Conservation (phyloP, 352 stramenopile genomes). For the Phytopythium cucurbitacearum region DNA sequence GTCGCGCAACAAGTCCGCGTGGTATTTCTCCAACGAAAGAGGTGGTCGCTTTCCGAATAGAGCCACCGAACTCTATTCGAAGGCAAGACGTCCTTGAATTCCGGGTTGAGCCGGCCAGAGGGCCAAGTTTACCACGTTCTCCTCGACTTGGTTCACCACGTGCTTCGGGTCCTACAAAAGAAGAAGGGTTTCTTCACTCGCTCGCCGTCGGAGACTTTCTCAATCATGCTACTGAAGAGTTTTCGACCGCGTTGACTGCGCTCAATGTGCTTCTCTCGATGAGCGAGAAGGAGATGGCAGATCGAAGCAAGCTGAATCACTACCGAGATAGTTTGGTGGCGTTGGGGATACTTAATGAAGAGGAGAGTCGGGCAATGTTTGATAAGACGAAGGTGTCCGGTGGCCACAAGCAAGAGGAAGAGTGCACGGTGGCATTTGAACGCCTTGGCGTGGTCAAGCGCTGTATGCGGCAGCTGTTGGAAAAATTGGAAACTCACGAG, state of each 20-base stretch:
- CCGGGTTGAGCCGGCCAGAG: slow-evolving; percentile 10
- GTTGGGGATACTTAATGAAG: slow-evolving; percentile 64
- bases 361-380: slow-evolving; percentile 51
- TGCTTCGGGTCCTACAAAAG: slow-evolving; percentile 14
- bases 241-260: slow-evolving; percentile 71
- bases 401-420: slow-evolving; percentile 17
- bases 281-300: slow-evolving; percentile 46
- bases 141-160: slow-evolving; percentile 1
- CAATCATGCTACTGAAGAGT: slow-evolving; percentile 67
- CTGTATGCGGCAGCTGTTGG: slow-evolving; percentile 49
- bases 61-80: slow-evolving; percentile 12
- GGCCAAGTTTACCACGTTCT: background rate
- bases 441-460: slow-evolving; percentile 50
- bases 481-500: slow-evolving; percentile 43
- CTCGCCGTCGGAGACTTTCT: slow-evolving; percentile 68
- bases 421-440: slow-evolving; percentile 45
- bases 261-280: slow-evolving; percentile 72
- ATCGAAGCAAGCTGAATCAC: slow-evolving; percentile 53
- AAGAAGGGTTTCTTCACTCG: slow-evolving; percentile 55
- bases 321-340: slow-evolving; percentile 64
- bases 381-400: slow-evolving; percentile 28
- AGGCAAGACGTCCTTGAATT: slow-evolving; percentile 17
- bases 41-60: slow-evolving; percentile 39
- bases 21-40: slow-evolving; percentile 23
- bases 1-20: background rate